A percentile compares a stretch with the other conserved stretches of the same genome.
Conservation (phyloP, 2,329 filamentous ascomycete genomes). For the Beauveria sp. region DNA sequence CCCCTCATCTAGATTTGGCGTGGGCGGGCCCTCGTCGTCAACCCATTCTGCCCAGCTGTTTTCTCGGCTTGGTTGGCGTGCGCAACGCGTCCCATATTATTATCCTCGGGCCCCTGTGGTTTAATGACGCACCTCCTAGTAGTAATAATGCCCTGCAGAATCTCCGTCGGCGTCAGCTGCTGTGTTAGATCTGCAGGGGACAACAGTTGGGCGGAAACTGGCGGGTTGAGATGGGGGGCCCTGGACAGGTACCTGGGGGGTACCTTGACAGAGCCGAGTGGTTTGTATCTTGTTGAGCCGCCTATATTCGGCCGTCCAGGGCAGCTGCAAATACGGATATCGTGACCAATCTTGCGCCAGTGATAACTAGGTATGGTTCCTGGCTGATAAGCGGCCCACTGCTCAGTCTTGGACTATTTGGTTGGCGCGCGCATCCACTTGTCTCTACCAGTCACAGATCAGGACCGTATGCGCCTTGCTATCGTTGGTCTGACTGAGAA, state of each 20-base stretch:
- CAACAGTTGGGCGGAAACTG: conserved; percentile 10
- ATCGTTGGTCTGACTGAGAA: not conserved
- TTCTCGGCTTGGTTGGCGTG: not conserved
- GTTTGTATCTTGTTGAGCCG: conserved; percentile 6
- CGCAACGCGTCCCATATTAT: conserved; percentile 7
- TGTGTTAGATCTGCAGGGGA: conserved; percentile 9
- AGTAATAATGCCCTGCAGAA: not conserved
- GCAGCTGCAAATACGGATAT: not conserved
- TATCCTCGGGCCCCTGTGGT: not conserved
- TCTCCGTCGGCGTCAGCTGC: not conserved
- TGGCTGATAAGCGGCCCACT: conserved; percentile 8
- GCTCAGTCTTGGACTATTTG: conserved; percentile 1
- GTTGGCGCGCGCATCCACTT: not conserved
- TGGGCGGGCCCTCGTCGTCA: conserved; percentile 1
- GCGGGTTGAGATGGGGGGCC: conserved; percentile 4
- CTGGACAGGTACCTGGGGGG: not conserved
- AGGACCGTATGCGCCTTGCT: too few species aligned
- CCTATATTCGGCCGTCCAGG: not conserved
- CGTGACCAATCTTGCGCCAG: not conserved
- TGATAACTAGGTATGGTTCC: not conserved
- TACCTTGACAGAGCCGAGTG: not conserved
- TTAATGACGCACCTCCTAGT: conserved; percentile 2
- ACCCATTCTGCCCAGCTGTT: not conserved
- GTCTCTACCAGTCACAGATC: not conserved
- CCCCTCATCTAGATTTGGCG: conserved; percentile 11